Evolutionary conservation across 2,329 filamentous ascomycete genomes (phyloP), one percentile per base, ranked within the genome.

Genomic region (Macroventuria anomochaeta): DNA sequence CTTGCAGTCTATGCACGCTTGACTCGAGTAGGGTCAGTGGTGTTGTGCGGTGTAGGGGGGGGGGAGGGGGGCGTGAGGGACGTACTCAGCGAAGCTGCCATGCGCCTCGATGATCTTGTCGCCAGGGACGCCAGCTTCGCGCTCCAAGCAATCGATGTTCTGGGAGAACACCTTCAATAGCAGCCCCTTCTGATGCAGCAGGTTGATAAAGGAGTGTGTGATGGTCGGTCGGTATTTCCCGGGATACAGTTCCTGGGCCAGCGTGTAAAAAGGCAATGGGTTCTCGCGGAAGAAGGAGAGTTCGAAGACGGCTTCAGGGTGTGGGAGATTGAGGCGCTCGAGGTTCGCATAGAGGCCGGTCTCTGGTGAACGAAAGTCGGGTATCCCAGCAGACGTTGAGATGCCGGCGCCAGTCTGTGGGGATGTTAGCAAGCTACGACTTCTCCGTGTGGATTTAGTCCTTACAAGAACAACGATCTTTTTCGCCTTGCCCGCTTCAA

Each of bases 91-190:
- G 72, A 97, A 99, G 72, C 91, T 96, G 38, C 95, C 95, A 73
- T 99, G 95, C 0, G 95, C 95, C 76, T 97, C 93, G 26, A 99
- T 82, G 42, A 99, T 93, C 74, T 84, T 87, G 2, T 93, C 86
- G 0, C 79, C 82, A 0, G 92, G 90, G 0, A 99, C 87, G 21
- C 95, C 95, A 11, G 93, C 95, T 62, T 85, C 83, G 18, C 93
- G 85, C 76, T 99, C 95, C 11, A 99, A 82, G 67, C 92, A 96
- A 77, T 99, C 95, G 63, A 99, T 97, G 70, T 99, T 99, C 71
- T 99, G 95, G 0, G 95, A 97, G 75, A 97, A 99, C 46, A 95
- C 84, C 80, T 92, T 95, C 61, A 88, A 79, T 20, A 99, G 79
- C 33, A 93, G 79, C 3, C 85, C 86, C 76, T 96, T 96, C 55